Evolutionary conservation across 2,329 filamentous ascomycete species (phyloP), one percentile per base, ranked within the genome.

Genomic region (Volutella citrinella): DNA sequence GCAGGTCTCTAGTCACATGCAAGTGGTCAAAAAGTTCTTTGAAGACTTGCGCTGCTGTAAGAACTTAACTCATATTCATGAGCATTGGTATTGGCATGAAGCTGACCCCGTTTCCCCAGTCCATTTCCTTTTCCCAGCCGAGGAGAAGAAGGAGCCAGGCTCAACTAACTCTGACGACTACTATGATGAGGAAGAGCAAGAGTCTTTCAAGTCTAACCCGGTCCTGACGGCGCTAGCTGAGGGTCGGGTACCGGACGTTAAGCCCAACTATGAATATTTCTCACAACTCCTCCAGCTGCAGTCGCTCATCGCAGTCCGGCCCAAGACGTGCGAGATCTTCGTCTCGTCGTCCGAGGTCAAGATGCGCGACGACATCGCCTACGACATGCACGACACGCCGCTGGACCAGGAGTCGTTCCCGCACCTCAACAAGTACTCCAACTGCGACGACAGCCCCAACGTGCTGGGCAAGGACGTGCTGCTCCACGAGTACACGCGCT

Each of bases 1-100:
- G 56, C 79, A 82, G 50, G 78, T 84, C 6, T 84, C 80, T 4
- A 84, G 79, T 52, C 80, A 84, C 51, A 84, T 84, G 52, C 80
- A 85, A 54, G 80, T 85, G 11, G 63, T 84, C 35, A 84, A 84
- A 63, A 76, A 76, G 32, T 82, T 83, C 55, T 76, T 84, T 45
- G 69, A 72, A 35, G 72, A 75, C 34, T 66, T 83, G 43, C 71
- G 76, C 26, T 78, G 75, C 55, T 82, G 79, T 82, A 64, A 72
- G 78, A 67, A 10, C 18, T n/a, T n/a, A n/a, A n/a, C n/a, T n/a
- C n/a, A n/a, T n/a, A n/a, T n/a, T n/a, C n/a, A n/a, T n/a, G n/a
- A n/a, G n/a, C n/a, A n/a, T n/a, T n/a, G n/a, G n/a, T n/a, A n/a
- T n/a, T n/a, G n/a, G n/a, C n/a, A n/a, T n/a, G n/a, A n/a, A n/a